A percentile compares a stretch with the other conserved stretches of the same genome.
These are phyloP conservation scores for Usnea hakonensis DNA, from an alignment of 495 filamentous ascomycete genomes.

Conservation along the genomic window DNA sequence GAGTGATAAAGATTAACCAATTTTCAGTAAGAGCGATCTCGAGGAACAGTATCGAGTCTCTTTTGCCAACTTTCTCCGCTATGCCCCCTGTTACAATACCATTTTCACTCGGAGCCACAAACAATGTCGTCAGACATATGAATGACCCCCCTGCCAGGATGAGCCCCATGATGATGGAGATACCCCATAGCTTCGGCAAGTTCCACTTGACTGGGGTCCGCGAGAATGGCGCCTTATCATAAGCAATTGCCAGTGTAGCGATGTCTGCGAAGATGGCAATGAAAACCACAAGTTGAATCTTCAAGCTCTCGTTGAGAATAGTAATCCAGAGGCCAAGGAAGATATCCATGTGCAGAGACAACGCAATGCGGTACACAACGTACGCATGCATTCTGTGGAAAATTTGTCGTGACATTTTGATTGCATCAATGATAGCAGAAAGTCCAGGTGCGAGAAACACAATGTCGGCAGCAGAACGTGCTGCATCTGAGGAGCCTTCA, in stretches of 20 bases:
- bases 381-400: slow-evolving; percentile 98
- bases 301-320: slow-evolving; percentile 72
- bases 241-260: slow-evolving; percentile 86
- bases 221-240: slow-evolving; percentile 86
- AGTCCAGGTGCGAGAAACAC: slow-evolving; percentile 88
- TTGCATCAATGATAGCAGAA: slow-evolving; percentile 84
- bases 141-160: slow-evolving; percentile 77
- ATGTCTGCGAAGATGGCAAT: slow-evolving; percentile 94
- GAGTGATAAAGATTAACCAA: slow-evolving; percentile 95
- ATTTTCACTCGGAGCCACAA: slow-evolving; percentile 29
- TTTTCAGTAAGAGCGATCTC: slow-evolving; percentile 88
- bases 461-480: slow-evolving; percentile 87
- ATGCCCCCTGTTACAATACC: slow-evolving; percentile 65
- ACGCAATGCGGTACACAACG: slow-evolving; percentile 89
- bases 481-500: slow-evolving; percentile 87
- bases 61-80: slow-evolving; percentile 75
- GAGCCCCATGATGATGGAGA: slow-evolving; percentile 73
- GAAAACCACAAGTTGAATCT: slow-evolving; percentile 81
- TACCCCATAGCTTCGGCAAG: slow-evolving; percentile 83
- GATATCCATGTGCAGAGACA: slow-evolving; percentile 83
- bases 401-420: slow-evolving; percentile 91
- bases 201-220: slow-evolving; percentile 91
- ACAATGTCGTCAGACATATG: slow-evolving; percentile 75
- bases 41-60: slow-evolving; percentile 78
- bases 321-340: slow-evolving; percentile 89